Evolutionary conservation across 495 filamentous ascomycete species (phyloP), one percentile per base, ranked within the genome.

Genomic region (Ascobolus immersus): DNA sequence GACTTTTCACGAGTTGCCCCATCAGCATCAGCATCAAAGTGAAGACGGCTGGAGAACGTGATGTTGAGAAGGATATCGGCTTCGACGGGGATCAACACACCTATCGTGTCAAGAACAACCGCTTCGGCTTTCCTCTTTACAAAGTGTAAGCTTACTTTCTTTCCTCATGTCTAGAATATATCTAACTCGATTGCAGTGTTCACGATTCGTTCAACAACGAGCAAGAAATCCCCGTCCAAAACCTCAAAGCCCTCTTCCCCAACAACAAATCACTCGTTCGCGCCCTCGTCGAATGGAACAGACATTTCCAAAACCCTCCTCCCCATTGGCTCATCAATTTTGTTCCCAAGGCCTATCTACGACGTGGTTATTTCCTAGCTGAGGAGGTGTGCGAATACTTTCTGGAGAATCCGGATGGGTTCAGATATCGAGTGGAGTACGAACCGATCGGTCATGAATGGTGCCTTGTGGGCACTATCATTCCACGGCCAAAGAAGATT

Each of bases 321-420:
- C 39, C 38, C n/a, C 47, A 50, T 20, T 50, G 47, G 47, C 31
- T 50, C 21, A 37, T 50, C 25, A 50, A 50, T 23, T 50, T 50
- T 23, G 44, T 50, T 22, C 47, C 47, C 1, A 35, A 46, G 6
- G 47, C 47, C 2, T 50, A 50, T 17, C 35, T 50, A 3, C 44
- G 43, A 6, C 46, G 46, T 14, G 47, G 47, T 1, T 46, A 38
- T 24, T 41, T 26, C 21, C 39, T 50, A 2, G 39, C 47, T 2
- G 47, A 50, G 33, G 47, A 49, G 12, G 18, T 50, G 14, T 41
- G 35, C 21, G 36, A 46, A n/a, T 50, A 50, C 18, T 36, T 50
- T 5, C 19, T 7, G 4, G 28, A 15, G 9, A 2, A n/a, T 1
- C 34, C 31, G 3, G 47, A 49, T 11, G 46, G 39, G 4, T 44